phyloP scores from a whole-genome alignment of 768 basidiomycete species.

The Chalciporus pseudorubinellus region DNA sequence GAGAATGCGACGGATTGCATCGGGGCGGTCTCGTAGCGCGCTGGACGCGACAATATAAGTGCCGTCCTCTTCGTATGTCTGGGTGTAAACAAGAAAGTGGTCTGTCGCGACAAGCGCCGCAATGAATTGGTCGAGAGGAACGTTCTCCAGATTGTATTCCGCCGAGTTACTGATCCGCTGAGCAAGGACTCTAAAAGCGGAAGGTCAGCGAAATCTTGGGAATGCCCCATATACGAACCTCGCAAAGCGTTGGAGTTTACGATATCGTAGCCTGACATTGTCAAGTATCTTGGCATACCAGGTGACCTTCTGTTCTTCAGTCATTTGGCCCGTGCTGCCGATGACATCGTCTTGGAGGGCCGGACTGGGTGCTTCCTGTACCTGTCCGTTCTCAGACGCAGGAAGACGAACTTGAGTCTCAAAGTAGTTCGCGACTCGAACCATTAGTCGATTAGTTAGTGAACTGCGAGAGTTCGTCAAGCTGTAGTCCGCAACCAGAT shows the following conservation, averaged over 20 bases:
- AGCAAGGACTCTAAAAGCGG: conserved; percentile 53
- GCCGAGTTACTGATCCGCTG: conserved; percentile 93
- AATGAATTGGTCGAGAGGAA: conserved; percentile 78
- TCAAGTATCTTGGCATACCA: conserved; percentile 96
- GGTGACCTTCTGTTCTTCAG: conserved; percentile 73
- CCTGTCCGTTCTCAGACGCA: conserved; percentile 36
- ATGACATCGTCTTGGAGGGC: conserved; percentile 38
- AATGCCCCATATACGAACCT: conserved; percentile 45
- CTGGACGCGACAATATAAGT: conserved; percentile 86
- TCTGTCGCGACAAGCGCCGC: conserved; percentile 75
- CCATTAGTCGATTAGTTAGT: conserved; percentile 88
- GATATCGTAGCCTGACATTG: conserved; percentile 84
- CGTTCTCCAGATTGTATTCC: conserved; percentile 78
- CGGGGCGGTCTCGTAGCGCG: conserved; percentile 71
- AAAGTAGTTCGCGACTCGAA: conserved; percentile 91
- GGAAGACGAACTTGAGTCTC: conserved; percentile 89
- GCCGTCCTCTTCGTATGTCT: conserved; percentile 82
- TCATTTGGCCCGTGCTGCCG: conserved; percentile 54
- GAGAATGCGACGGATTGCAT: conserved; percentile 75
- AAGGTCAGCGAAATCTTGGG: conserved; percentile 3
- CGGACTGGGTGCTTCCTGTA: conserved; percentile 29
- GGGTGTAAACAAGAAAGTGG: conserved; percentile 93
- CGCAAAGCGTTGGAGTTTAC: conserved; percentile 92
- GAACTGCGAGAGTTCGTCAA: conserved; percentile 48
- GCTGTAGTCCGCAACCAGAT: background rate